A percentile compares a stretch with the other conserved stretches of the same genome.
phyloP scores from a whole-genome alignment of 148 eudicot species.

The Salicornia ramosissima region DNA sequence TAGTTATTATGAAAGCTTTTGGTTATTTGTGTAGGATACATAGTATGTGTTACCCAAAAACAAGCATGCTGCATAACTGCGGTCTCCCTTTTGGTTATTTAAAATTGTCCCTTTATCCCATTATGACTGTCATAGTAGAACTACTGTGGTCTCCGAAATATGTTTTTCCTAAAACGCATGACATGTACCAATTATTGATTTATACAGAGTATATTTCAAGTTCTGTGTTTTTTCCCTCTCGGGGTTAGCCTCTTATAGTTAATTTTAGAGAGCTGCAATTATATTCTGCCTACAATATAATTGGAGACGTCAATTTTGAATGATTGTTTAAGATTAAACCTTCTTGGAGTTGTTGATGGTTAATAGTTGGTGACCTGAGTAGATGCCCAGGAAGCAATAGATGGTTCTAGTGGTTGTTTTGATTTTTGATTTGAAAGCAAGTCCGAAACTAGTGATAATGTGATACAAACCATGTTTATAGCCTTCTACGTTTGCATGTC shows the following conservation, averaged over 20 bases:
- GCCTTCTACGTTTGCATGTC: neutral
- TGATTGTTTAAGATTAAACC: neutral
- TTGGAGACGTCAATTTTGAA: neutral
- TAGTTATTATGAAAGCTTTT: neutral
- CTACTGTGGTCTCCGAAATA: neutral
- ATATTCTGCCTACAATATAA: neutral
- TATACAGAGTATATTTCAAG: neutral
- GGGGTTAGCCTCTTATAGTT: neutral
- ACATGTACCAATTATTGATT: neutral
- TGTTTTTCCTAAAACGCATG: neutral
- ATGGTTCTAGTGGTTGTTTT: neutral
- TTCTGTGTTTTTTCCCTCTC: neutral
- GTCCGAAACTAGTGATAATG: neutral
- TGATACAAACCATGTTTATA: neutral
- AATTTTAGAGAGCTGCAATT: neutral
- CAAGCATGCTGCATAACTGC: neutral
- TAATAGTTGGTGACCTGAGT: neutral
- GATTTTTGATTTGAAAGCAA: neutral
- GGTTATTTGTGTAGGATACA: neutral
- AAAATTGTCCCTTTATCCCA: neutral
- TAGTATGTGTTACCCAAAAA: neutral
- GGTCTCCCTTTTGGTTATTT: neutral
- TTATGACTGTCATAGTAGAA: neutral
- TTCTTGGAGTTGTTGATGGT: conserved; percentile 2
- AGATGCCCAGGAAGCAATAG: neutral